Evolutionary conservation across 345 rosid species (phyloP).

Genomic region (Citrus australasica): DNA sequence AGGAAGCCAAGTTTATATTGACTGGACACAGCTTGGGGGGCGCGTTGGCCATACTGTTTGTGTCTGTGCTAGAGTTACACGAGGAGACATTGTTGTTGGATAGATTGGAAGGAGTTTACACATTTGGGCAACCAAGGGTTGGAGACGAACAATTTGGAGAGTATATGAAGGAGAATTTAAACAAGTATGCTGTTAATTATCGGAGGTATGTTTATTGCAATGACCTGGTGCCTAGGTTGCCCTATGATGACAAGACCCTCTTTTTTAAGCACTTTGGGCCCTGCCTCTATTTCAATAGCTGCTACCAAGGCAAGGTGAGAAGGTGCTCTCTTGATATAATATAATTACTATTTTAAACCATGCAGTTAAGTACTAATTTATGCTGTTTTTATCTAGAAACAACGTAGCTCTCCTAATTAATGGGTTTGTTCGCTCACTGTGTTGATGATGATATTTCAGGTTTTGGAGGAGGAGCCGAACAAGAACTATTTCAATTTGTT

Average conservation of each 20-base stretch:
- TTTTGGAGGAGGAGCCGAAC: conserved; percentile 57
- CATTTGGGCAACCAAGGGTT: conserved; percentile 61
- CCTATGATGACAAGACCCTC: conserved; percentile 44
- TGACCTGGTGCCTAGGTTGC: conserved; percentile 56
- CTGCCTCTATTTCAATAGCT: conserved; percentile 39
- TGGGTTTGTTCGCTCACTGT: too few relatives aligned
- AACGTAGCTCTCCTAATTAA: too few relatives aligned
- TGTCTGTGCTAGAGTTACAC: conserved; percentile 33
- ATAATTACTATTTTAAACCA: background rate
- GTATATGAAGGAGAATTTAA: conserved; percentile 34
- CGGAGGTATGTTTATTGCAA: conserved; percentile 43
- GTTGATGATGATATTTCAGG: conserved; percentile 24
- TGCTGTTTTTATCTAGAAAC: too few relatives aligned
- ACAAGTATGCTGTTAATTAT: conserved; percentile 29
- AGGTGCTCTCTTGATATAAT: background rate
- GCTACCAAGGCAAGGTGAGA: conserved; percentile 43
- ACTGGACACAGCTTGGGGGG: conserved; percentile 66
- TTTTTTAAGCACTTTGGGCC: conserved; percentile 45
- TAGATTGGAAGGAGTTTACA: conserved; percentile 50
- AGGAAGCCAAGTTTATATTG: conserved; percentile 34
- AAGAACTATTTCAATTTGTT: conserved; percentile 54
- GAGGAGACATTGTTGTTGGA: conserved; percentile 38
- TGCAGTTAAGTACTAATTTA: too few relatives aligned
- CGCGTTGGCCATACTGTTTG: conserved; percentile 44
- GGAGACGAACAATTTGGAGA: conserved; percentile 42